A percentile compares a stretch with the other conserved stretches of the same genome.
Conservation (phyloP, 352 stramenopile genomes). For the Thraustochytrium striatum region DNA sequence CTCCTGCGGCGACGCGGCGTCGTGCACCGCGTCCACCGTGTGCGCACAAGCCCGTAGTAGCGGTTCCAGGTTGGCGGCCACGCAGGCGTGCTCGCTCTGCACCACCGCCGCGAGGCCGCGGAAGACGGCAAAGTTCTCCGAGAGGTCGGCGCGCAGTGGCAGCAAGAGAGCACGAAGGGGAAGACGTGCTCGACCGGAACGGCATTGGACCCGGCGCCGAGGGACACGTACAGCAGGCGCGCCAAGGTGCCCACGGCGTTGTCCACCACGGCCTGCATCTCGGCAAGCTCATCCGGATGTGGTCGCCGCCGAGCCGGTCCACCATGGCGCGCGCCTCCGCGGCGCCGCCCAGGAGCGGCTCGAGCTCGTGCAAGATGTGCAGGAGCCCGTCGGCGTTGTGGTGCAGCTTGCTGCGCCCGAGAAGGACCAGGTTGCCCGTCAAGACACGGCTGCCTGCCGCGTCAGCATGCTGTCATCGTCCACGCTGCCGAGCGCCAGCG, state of each 20-base stretch:
- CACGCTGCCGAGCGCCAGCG: neutral
- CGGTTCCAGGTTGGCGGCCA: neutral
- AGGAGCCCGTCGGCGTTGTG: neutral
- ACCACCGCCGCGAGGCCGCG: neutral
- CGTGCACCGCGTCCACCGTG: neutral
- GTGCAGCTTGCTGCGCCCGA: neutral
- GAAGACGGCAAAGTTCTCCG: conserved; percentile 29
- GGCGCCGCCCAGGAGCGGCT: conserved; percentile 13
- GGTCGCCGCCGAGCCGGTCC: neutral
- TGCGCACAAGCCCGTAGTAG: neutral
- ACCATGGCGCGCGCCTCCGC: neutral
- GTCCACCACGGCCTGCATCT: conserved; percentile 23
- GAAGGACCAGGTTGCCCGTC: neutral
- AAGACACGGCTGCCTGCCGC: conserved; percentile 1
- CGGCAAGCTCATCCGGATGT: neutral
- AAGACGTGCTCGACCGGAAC: conserved; percentile 14
- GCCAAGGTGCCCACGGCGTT: conserved; percentile 23
- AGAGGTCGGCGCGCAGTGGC: neutral
- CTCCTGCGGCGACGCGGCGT: neutral
- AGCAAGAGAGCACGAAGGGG: neutral
- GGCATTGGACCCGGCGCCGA: neutral
- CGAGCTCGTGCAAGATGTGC: neutral
- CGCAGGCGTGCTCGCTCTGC: neutral
- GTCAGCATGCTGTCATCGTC: neutral
- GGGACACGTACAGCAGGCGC: neutral